A percentile compares a stretch with the other conserved stretches of the same genome.
Evolutionary conservation across 139 green algal genomes (phyloP).

Genomic region (Penium margaritaceum): DNA sequence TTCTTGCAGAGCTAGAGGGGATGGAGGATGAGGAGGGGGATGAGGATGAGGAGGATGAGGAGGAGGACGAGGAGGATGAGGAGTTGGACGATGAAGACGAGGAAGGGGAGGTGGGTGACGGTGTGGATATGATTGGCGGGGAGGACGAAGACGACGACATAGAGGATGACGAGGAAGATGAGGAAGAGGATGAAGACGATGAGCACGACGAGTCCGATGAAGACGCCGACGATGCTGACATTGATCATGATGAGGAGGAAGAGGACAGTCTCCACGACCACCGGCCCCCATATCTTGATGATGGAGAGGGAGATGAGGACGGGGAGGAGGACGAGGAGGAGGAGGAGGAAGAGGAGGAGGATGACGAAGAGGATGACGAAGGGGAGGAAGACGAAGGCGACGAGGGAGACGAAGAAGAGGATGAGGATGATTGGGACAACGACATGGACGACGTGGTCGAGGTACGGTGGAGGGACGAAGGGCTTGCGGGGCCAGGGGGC

Average conservation of each 20-base stretch:
- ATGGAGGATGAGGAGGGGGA: constrained; percentile 21
- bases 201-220: constrained; percentile 49
- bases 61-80: constrained; percentile 37
- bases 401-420: no score
- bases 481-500: no score
- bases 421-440: constrained; percentile 41
- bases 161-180: no score
- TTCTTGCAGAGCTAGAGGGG: constrained; percentile 20
- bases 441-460: constrained; percentile 39
- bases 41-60: constrained; percentile 22
- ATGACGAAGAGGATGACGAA: constrained; percentile 44
- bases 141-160: no score
- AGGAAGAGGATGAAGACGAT: constrained; percentile 40
- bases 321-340: constrained; percentile 27
- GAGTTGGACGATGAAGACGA: constrained; percentile 48
- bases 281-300: no score
- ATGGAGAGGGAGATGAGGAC: constrained; percentile 42
- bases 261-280: no score
- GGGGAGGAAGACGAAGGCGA: no score
- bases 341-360: no score
- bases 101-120: constrained; percentile 32
- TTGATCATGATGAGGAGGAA: constrained; percentile 14
- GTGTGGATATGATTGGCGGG: no score
- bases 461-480: constrained; percentile 33
- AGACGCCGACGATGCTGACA: constrained; percentile 30